phyloP scores from a whole-genome alignment of 2,329 filamentous ascomycete species.

The Claviceps citrina region DNA sequence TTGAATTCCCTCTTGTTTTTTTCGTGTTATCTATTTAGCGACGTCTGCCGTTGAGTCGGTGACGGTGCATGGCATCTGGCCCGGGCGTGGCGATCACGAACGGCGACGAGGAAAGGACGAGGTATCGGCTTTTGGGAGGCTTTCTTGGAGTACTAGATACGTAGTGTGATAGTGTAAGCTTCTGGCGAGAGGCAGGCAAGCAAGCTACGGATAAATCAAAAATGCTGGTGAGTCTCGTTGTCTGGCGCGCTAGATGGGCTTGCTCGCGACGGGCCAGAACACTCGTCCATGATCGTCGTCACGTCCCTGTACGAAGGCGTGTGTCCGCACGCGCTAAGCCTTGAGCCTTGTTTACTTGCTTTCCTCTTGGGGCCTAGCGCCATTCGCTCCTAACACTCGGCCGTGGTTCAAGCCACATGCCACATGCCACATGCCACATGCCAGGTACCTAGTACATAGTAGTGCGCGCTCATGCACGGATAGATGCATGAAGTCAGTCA shows the following conservation, averaged over 20 bases:
- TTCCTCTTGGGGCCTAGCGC: conserved; percentile 20
- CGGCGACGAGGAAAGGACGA: not conserved
- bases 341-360: conserved; percentile 29
- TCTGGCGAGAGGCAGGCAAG: conserved; percentile 7
- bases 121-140: not conserved
- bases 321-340: not conserved
- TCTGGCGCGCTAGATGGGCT: no score
- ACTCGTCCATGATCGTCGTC: no score
- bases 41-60: not conserved
- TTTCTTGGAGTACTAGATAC: no score
- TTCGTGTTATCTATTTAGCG: not conserved
- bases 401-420: no score
- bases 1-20: not conserved
- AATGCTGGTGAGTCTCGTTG: not conserved
- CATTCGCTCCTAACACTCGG: no score
- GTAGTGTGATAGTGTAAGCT: not conserved
- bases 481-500: conserved; percentile 5
- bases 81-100: not conserved
- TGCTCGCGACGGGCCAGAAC: no score
- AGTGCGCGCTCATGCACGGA: conserved; percentile 1
- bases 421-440: no score
- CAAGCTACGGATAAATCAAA: conserved; percentile 7
- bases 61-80: not conserved
- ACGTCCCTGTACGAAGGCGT: not conserved
- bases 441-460: no score